Percentiles rank a stretch among this genome's conserved stretches.
Conservation (phyloP, 164 flowering plant species). For the Stephania yunnanensis region DNA sequence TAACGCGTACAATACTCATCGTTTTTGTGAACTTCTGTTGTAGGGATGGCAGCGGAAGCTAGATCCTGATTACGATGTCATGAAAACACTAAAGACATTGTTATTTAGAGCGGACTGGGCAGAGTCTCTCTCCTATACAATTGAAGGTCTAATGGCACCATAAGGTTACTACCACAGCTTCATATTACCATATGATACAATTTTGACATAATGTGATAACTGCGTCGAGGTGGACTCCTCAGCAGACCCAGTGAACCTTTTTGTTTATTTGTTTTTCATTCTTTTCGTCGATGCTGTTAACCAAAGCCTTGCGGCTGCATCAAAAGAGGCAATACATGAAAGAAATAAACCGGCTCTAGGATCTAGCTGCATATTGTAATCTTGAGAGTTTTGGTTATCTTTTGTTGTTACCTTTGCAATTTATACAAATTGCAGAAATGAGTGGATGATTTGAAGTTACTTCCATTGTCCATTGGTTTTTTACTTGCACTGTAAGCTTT, state of each 20-base stretch:
- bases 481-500: too few relatives aligned
- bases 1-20: background rate
- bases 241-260: background rate
- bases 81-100: slow-evolving; percentile 43
- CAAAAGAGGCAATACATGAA: background rate
- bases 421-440: background rate
- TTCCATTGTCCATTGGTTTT: background rate
- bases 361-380: background rate
- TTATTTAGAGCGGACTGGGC: slow-evolving; percentile 56
- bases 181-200: background rate
- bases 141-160: slow-evolving; percentile 59
- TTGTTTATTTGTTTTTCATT: background rate
- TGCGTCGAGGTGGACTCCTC: background rate
- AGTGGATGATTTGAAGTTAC: background rate
- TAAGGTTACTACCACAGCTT: slow-evolving; percentile 12
- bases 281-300: slow-evolving; percentile 1
- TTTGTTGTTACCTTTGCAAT: background rate
- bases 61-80: slow-evolving; percentile 53
- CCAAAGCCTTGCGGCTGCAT: background rate
- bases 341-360: background rate
- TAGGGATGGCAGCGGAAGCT: slow-evolving; percentile 71
- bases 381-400: background rate
- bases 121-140: slow-evolving; percentile 48
- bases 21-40: background rate
- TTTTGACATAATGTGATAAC: slow-evolving; percentile 10